phyloP scores from a whole-genome alignment of 352 stramenopile species.

The Albugo candida region DNA sequence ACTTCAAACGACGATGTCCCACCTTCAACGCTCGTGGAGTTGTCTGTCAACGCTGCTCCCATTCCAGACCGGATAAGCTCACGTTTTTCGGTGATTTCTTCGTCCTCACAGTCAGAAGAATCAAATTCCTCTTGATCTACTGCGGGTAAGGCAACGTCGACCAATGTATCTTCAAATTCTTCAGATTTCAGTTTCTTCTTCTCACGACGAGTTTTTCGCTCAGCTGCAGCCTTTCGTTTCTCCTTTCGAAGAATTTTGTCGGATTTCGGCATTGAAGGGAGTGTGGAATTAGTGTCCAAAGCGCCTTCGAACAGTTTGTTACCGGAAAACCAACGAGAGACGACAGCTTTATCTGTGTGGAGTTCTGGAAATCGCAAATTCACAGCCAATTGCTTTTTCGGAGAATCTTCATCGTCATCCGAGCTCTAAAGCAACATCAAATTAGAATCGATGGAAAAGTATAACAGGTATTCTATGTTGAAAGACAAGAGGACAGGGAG shows the following conservation, averaged over 20 bases:
- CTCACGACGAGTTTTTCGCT: slow-evolving; percentile 75
- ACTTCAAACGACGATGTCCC: slow-evolving; percentile 23
- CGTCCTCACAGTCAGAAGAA: slow-evolving; percentile 5
- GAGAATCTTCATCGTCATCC: slow-evolving; percentile 32
- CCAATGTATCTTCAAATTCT: slow-evolving; percentile 53
- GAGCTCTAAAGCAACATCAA: slow-evolving; percentile 71
- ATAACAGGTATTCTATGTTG: slow-evolving; percentile 14
- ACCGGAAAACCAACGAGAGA: slow-evolving; percentile 67
- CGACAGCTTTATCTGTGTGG: slow-evolving; percentile 24
- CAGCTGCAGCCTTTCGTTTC: slow-evolving; percentile 89
- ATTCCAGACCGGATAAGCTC: slow-evolving; percentile 16
- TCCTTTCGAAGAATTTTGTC: slow-evolving; percentile 96
- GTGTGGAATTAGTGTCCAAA: slow-evolving; percentile 23
- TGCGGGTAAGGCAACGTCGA: slow-evolving; percentile 19
- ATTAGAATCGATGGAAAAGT: neutral
- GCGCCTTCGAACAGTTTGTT: slow-evolving; percentile 72
- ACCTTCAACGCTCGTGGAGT: neutral
- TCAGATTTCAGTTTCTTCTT: slow-evolving; percentile 68
- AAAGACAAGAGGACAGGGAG: slow-evolving; percentile 59
- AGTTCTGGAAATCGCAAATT: slow-evolving; percentile 63
- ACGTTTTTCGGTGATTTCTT: slow-evolving; percentile 29
- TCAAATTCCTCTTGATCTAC: slow-evolving; percentile 25
- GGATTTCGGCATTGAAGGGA: slow-evolving; percentile 88
- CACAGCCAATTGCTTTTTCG: slow-evolving; percentile 42
- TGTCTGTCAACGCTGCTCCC: slow-evolving; percentile 2